These are phyloP conservation scores for Rhizopogon roseolus DNA, from an alignment of 768 basidiomycete genomes.

Conservation along the genomic window DNA sequence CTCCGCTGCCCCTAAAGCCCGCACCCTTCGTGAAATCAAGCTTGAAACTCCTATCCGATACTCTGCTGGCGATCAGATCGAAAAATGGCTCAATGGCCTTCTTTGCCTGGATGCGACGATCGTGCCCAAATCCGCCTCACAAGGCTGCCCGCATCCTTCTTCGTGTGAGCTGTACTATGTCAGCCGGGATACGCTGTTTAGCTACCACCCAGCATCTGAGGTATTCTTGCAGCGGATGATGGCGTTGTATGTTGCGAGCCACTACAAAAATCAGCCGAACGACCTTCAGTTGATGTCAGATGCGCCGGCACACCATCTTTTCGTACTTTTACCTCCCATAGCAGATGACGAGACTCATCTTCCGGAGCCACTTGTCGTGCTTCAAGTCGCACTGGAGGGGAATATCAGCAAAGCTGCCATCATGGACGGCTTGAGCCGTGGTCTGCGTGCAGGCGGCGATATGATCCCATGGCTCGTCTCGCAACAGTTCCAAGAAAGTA, in stretches of 20 bases:
- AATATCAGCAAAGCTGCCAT: conserved; percentile 83
- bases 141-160: conserved; percentile 92
- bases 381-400: conserved; percentile 96
- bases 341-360: conserved; percentile 86
- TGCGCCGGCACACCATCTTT: conserved; percentile 94
- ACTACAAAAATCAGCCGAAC: conserved; percentile 99
- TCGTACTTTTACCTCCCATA: conserved; percentile 90
- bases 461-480: conserved; percentile 97
- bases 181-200: conserved; percentile 93
- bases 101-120: conserved; percentile 88
- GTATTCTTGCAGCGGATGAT: conserved; percentile 97
- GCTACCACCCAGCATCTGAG: conserved; percentile 96
- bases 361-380: conserved; percentile 91
- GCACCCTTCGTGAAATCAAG: conserved; percentile 88
- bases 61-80: conserved; percentile 77
- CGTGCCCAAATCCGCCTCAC: conserved; percentile 39
- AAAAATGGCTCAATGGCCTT: conserved; percentile 89
- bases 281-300: conserved; percentile 97
- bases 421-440: conserved; percentile 79
- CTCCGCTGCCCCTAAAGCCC: conserved; percentile 54
- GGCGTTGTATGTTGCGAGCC: conserved; percentile 94
- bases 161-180: conserved; percentile 95
- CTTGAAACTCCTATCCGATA: conserved; percentile 96
- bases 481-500: conserved; percentile 93
- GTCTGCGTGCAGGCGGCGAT: conserved; percentile 86